Base-by-base conservation (phyloP, 306 rosid species). In the Elaeagnus macrophylla region DNA sequence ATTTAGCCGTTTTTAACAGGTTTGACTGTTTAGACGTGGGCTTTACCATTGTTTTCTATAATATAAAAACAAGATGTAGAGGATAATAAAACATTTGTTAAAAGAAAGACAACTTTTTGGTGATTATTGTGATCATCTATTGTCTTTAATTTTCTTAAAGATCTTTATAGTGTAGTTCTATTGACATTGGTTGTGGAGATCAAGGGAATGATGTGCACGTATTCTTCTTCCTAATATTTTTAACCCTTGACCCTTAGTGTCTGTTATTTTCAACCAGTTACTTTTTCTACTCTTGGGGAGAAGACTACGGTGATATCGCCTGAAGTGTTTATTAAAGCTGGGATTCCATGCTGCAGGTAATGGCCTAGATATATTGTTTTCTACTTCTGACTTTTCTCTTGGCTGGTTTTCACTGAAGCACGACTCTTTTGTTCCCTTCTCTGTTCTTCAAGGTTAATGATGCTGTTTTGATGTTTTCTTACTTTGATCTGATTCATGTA, bases 291-390 rank as follows among this genome's bases (percentile, higher is more conserved):
- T 69, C 99, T 93, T 74, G 99, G 99, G 67, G 88, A 93, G 83
- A 93, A 93, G 75, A 93, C 85, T 37, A 93, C 99, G 3, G 99
- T 93, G 71, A 87, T 93, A 88, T 82, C 96, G 12, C 99, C 99
- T 60, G 99, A 93, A 80, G 88, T 93, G 15, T 72, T 93, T 69
- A 47, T 84, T 64, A 68, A 79, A 6, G 79, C 96, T 37, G 96
- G 96, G 60, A 79, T 93, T 77, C 99, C 99, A 51, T 93, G 99
- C 75, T 93, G 99, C 96, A 82, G 99, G 99, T 91, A 83, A 67
- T 45, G 53, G 50, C 44, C 20, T 57, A 10, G 55, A 40, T 20
- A 47, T 40, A 38, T 57, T 37, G 57, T 48, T 18, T 66, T 64
- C 25, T 66, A 2, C 49, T 25, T 25, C 32, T 64, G 60, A 60